Base-by-base conservation (phyloP, 345 rosid species). In the Camelina sativa region DNA sequence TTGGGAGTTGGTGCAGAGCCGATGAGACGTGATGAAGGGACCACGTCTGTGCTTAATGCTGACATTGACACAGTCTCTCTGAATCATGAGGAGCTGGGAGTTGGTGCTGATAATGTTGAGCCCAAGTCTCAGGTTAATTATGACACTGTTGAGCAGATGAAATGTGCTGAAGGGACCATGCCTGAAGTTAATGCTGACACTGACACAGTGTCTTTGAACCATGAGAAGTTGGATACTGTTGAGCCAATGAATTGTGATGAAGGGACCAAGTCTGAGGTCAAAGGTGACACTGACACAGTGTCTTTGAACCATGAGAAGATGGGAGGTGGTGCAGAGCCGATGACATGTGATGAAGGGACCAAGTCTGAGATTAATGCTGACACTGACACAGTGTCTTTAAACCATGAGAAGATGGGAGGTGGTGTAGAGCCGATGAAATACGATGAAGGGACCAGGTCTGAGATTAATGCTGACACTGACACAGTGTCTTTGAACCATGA, bases 241-340 rank as follows among this genome's bases (percentile, higher is more conserved):
- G 30, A 28, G 30, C 30, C 30, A 4, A 58, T 65, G 60, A 67
- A 57, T 47, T 57, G 72, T 66, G 43, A 38, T 20, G 72, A 57
- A 44, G 58, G 5, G 32, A 17, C 19, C n/a, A 73, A 73, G 30
- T 55, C 30, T 65, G 65, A 74, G 47, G 65, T 15, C 51, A 62
- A 40, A 25, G 8, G 5, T 28, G 30, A 28, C 30, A 28, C 46
- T 35, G 46, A 11, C 41, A 37, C 41, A 37, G 0, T 37, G 38
- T 10, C 11, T 38, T 28, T 13, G 48, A 13, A 44, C 48, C 16
- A 44, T 44, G 16, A 38, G 41, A 38, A 38, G 9, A 8, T 9
- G 9, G 41, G 11, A 38, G 3, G 2, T 44, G 2, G 17, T 44
- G 48, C 6, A 35, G 72, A 74, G 34, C 35, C 60, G n/a, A 59